Evolutionary conservation across 2,329 filamentous ascomycete genomes (phyloP).

Genomic region (Teratosphaeria zuluensis): DNA sequence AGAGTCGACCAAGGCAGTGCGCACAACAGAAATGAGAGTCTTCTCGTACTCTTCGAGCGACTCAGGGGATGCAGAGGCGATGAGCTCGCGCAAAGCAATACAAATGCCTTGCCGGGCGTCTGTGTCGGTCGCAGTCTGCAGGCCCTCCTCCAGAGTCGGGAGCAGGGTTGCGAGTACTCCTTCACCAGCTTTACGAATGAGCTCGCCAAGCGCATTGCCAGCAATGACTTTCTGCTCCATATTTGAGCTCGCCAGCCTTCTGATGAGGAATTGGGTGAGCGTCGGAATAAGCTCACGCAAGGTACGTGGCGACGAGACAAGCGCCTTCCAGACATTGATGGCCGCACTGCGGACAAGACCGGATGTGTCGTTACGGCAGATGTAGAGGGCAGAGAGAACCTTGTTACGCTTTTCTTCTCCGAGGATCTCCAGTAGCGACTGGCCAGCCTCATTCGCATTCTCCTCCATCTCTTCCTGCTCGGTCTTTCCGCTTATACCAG

Average conservation of each 20-base stretch:
- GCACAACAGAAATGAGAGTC: slow-evolving; percentile 86
- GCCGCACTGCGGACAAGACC: slow-evolving; percentile 82
- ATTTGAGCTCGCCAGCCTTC: slow-evolving; percentile 85
- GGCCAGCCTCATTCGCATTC: slow-evolving; percentile 72
- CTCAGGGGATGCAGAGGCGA: slow-evolving; percentile 78
- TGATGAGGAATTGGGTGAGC: slow-evolving; percentile 88
- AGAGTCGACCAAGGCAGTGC: slow-evolving; percentile 81
- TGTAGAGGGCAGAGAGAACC: slow-evolving; percentile 92
- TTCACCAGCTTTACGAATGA: slow-evolving; percentile 94
- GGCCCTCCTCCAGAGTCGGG: slow-evolving; percentile 83
- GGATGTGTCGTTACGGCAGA: slow-evolving; percentile 94
- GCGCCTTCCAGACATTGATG: slow-evolving; percentile 89
- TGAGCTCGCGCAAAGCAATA: slow-evolving; percentile 87
- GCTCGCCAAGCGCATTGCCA: slow-evolving; percentile 88
- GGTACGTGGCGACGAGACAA: slow-evolving; percentile 83
- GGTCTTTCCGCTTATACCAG: slow-evolving; percentile 72
- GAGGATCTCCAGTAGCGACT: slow-evolving; percentile 86
- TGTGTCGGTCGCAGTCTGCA: slow-evolving; percentile 78
- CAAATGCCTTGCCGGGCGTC: slow-evolving; percentile 97
- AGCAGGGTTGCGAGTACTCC: slow-evolving; percentile 79
- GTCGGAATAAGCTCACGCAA: slow-evolving; percentile 94
- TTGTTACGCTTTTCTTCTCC: slow-evolving; percentile 96
- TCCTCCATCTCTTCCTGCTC: slow-evolving; percentile 75
- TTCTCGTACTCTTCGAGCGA: slow-evolving; percentile 90
- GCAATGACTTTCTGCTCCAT: slow-evolving; percentile 99